Base-by-base conservation (phyloP, 495 filamentous ascomycete species). In the Parachaetomium inaequale region DNA sequence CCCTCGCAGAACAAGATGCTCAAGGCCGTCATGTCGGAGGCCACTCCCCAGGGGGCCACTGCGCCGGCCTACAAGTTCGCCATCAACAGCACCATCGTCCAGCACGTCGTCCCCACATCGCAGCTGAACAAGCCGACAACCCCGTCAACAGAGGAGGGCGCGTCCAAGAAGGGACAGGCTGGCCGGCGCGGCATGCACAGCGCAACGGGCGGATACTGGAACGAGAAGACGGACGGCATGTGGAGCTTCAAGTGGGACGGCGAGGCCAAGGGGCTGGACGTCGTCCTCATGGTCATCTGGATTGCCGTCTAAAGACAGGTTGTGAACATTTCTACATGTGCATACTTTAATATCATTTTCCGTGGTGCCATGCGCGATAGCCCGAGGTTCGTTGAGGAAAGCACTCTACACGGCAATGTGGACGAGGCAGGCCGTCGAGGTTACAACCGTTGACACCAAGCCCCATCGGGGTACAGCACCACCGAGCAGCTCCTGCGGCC, bases 61-160 rank as follows among this genome's bases (percentile, higher is more conserved):
- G 61, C 57, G 49, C 81, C 79, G 59, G 74, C 82, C 25, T 95
- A 87, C 82, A 96, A 97, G 75, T 98, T 90, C 76, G 87, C 89
- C 62, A 91, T 96, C 73, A 96, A 95, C 82, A 95, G 90, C 81
- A 98, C 92, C 66, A 97, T 98, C 72, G 94, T 98, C 62, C 94
- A 98, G 74, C 93, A 98, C 71, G 78, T 88, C 15, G 75, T 85
- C 51, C 76, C 84, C 59, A 81, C 81, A 23, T 76, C 81, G 56
- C 74, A 78, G 59, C 73, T 81, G 19, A 83, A 82, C 75, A 82
- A 82, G 75, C 63, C 79, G 49, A 19, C 55, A 0, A 26, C 42
- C 2, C 26, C 32, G 42, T 15, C 59, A 23, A 21, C 46, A 28
- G 64, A 58, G 69, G 51, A 76, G 74, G 42, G 75, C 70, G 2